These are phyloP conservation scores for Plasmodium fragile DNA, from an alignment of 169 alveolate genomes.

Conservation along the genomic window DNA sequence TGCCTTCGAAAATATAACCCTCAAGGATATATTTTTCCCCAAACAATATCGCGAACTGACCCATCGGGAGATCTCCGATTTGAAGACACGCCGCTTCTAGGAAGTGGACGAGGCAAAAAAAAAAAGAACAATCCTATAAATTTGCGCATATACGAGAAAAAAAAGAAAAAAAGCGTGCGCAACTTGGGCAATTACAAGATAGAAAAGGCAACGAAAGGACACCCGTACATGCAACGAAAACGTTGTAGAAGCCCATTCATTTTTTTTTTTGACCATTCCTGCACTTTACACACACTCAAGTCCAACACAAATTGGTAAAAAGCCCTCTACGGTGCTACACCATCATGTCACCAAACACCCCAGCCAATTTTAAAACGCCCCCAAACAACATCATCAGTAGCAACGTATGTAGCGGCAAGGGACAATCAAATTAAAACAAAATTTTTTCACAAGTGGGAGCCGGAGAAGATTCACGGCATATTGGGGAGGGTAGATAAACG, in stretches of 20 bases:
- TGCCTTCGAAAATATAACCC: constrained; percentile 73
- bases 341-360: background rate
- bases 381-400: background rate
- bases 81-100: constrained; percentile 34
- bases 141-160: too few relatives aligned
- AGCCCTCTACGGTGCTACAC: background rate
- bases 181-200: background rate
- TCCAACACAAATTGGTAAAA: background rate
- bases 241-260: background rate
- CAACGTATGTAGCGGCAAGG: background rate
- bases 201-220: background rate
- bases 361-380: background rate
- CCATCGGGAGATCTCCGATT: constrained; percentile 32
- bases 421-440: background rate
- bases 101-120: background rate
- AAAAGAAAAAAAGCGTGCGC: background rate
- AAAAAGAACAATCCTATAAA: too few relatives aligned
- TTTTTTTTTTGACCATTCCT: background rate
- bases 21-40: constrained; percentile 52
- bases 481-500: background rate
- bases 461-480: background rate
- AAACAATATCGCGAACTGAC: constrained; percentile 71
- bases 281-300: background rate
- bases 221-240: background rate
- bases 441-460: background rate